Conservation (phyloP, 2,329 filamentous ascomycete species). For the Coccinonectria pachysandricola region DNA sequence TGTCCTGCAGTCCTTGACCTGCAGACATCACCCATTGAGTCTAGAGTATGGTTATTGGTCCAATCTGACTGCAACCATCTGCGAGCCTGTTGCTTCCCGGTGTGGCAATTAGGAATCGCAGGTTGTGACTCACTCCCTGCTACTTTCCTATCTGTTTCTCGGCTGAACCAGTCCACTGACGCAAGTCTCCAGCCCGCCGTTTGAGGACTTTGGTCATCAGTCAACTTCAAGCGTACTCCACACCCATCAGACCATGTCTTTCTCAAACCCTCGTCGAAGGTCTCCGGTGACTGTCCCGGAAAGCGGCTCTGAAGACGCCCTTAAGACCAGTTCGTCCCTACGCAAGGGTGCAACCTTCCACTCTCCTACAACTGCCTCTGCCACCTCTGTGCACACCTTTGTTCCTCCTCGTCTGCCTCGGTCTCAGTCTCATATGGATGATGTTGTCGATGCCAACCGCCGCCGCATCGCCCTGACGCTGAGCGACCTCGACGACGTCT, state of each 20-base stretch:
- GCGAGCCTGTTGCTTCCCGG: no score
- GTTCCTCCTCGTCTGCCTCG: slow-evolving; percentile 48
- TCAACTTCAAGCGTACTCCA: slow-evolving; percentile 14
- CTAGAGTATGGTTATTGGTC: no score
- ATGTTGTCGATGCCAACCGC: slow-evolving; percentile 59
- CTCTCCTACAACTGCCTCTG: slow-evolving; percentile 35
- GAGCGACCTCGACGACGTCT: slow-evolving; percentile 53
- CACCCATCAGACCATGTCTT: slow-evolving; percentile 36
- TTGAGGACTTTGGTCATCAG: slow-evolving; percentile 23
- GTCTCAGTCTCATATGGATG: slow-evolving; percentile 60
- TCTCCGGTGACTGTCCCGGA: slow-evolving; percentile 31
- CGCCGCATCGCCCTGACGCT: slow-evolving; percentile 59
- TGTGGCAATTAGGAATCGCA: slow-evolving; percentile 18
- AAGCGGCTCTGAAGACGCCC: slow-evolving; percentile 21
- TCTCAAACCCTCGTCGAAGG: slow-evolving; percentile 37
- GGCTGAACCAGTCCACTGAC: slow-evolving; percentile 20
- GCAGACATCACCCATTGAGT: no score
- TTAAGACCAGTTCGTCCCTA: slow-evolving; percentile 36
- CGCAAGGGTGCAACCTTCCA: slow-evolving; percentile 62
- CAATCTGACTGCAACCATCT: no score
- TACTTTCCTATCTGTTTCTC: slow-evolving; percentile 16
- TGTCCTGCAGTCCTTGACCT: slow-evolving; percentile 3
- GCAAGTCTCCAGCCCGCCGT: slow-evolving; percentile 16
- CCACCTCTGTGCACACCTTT: slow-evolving; percentile 31
- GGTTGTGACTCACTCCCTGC: slow-evolving; percentile 24